phyloP scores from a whole-genome alignment of 441 rosid species.

The Gossypium laxum region DNA sequence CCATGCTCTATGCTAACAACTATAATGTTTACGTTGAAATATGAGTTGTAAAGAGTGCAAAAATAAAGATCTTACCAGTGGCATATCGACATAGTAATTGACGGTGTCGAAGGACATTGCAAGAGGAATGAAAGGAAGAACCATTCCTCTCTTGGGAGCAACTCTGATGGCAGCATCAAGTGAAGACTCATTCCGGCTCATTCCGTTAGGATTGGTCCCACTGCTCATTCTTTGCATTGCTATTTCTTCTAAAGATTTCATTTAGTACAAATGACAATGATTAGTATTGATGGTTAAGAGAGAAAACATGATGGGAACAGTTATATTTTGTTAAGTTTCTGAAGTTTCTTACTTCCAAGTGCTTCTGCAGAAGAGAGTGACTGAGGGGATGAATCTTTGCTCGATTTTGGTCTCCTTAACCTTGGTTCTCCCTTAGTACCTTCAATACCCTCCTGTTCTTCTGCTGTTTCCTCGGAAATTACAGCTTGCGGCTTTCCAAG shows the following conservation, averaged over 20 bases:
- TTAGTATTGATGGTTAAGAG: not conserved
- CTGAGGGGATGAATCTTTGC: slow-evolving; percentile 18
- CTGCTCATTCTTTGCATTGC: slow-evolving; percentile 38
- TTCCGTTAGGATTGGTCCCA: slow-evolving; percentile 19
- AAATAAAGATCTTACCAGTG: slow-evolving; percentile 40
- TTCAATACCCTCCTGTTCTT: slow-evolving; percentile 24
- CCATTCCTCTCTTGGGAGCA: slow-evolving; percentile 66
- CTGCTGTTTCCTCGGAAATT: slow-evolving; percentile 45
- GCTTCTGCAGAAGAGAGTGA: slow-evolving; percentile 32
- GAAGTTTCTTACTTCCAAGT: slow-evolving; percentile 38
- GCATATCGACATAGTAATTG: slow-evolving; percentile 80
- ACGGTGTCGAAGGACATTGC: slow-evolving; percentile 72
- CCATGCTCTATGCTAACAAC: not conserved
- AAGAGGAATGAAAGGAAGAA: slow-evolving; percentile 79
- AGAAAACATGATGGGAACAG: not conserved
- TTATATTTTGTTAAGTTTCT: slow-evolving; percentile 11
- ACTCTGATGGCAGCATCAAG: slow-evolving; percentile 29
- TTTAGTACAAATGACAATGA: not conserved
- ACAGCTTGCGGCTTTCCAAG: slow-evolving; percentile 60
- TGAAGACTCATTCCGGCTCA: slow-evolving; percentile 26
- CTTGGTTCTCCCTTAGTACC: slow-evolving; percentile 23
- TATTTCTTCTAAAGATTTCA: slow-evolving; percentile 38
- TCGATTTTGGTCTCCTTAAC: slow-evolving; percentile 22
- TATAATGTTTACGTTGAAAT: not conserved
- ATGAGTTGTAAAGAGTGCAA: not conserved